A percentile compares a stretch with the other conserved stretches of the same genome.
Evolutionary conservation across 2,329 filamentous ascomycete genomes (phyloP).

Genomic region (Lecanosticta acicola): DNA sequence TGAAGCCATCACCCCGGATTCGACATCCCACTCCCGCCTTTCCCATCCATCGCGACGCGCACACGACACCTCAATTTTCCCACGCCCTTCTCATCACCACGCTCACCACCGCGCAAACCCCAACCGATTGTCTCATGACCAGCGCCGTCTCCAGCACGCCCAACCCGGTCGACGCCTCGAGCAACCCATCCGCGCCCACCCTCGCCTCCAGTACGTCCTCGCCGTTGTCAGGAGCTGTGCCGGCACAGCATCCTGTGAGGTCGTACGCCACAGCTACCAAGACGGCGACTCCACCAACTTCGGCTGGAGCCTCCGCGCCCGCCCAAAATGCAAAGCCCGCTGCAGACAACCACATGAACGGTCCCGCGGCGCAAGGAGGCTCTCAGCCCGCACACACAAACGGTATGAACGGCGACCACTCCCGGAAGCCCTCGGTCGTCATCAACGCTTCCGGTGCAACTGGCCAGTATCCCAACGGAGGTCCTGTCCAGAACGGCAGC

Average conservation of each 20-base stretch:
- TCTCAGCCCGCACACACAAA: constrained; percentile 49
- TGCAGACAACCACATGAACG: constrained; percentile 76
- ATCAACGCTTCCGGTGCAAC: constrained; percentile 79
- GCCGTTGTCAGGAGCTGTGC: constrained; percentile 46
- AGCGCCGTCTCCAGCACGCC: constrained; percentile 50
- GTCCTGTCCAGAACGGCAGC: constrained; percentile 48
- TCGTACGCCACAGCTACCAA: constrained; percentile 61
- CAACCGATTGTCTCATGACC: constrained; percentile 51
- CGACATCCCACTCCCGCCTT: background rate
- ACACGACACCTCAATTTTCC: background rate
- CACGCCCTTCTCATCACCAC: constrained; percentile 5
- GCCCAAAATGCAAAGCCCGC: constrained; percentile 52
- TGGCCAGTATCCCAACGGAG: constrained; percentile 72
- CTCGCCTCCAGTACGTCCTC: constrained; percentile 48
- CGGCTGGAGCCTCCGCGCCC: constrained; percentile 47
- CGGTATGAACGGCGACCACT: constrained; percentile 58
- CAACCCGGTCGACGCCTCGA: constrained; percentile 42
- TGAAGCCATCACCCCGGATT: no score
- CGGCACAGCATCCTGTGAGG: constrained; percentile 51
- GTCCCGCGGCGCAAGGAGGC: constrained; percentile 45
- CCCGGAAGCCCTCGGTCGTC: constrained; percentile 81
- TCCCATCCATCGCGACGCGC: background rate
- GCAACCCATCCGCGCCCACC: constrained; percentile 43
- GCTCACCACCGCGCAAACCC: constrained; percentile 9
- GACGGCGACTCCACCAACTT: constrained; percentile 47